Conservation (phyloP, 257 asterid genomes). For the Solanum chmielewskii region DNA sequence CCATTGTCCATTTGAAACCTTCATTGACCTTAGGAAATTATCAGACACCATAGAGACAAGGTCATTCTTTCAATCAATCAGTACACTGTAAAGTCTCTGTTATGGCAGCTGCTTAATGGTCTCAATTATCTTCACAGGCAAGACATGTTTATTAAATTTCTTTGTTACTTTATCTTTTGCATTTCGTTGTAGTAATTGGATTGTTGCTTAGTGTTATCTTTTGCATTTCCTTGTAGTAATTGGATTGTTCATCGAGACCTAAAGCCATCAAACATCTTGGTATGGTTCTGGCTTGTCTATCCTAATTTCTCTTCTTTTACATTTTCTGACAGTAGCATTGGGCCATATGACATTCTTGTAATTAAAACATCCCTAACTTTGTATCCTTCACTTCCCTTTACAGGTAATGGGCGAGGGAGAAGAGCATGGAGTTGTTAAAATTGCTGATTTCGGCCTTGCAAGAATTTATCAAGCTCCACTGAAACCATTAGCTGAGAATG, state of each 20-base stretch:
- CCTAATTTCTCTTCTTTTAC: neutral
- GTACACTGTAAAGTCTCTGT: conserved; percentile 72
- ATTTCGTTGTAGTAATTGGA: conserved; percentile 78
- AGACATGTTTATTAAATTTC: conserved; percentile 2
- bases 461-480: conserved; percentile 93
- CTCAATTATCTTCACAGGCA: conserved; percentile 93
- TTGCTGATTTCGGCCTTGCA: conserved; percentile 98
- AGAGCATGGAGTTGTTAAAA: conserved; percentile 92
- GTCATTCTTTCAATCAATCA: conserved; percentile 75
- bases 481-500: conserved; percentile 79
- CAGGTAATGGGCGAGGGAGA: conserved; percentile 99
- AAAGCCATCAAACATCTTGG: conserved; percentile 97
- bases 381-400: neutral
- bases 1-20: conserved; percentile 1
- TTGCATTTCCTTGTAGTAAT: conserved; percentile 50
- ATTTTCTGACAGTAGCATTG: neutral
- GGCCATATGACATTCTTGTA: neutral
- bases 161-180: neutral
- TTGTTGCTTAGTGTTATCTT: conserved; percentile 17
- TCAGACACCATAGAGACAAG: conserved; percentile 96
- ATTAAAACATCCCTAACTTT: neutral
- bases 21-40: conserved; percentile 58
- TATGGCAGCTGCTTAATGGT: conserved; percentile 99
- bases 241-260: conserved; percentile 98
- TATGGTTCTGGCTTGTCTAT: conserved; percentile 7